Evolutionary conservation across 306 rosid genomes (phyloP).

Genomic region (Acacia melanoxylon): DNA sequence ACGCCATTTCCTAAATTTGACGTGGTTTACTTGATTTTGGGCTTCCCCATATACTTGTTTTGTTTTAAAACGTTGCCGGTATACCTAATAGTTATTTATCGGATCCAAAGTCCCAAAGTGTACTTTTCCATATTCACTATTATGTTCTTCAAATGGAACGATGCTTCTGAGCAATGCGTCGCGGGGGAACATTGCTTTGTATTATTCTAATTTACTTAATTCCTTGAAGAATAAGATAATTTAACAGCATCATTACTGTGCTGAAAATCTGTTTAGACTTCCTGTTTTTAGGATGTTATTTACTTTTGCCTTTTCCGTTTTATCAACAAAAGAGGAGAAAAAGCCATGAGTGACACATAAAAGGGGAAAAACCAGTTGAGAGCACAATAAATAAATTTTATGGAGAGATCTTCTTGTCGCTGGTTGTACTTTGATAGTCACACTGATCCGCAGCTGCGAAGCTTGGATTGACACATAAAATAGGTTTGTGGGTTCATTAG

Average conservation of each 20-base stretch:
- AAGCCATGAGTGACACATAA: not conserved
- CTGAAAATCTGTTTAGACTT: not conserved
- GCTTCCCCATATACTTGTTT: not conserved
- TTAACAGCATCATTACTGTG: not conserved
- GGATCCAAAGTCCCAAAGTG: not conserved
- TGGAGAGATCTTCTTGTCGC: not conserved
- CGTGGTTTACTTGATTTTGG: not conserved
- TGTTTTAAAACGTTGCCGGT: not conserved
- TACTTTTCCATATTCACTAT: not conserved
- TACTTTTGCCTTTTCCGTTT: not conserved
- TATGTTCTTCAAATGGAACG: not conserved
- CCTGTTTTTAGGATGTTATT: not conserved
- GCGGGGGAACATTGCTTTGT: not conserved
- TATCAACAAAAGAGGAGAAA: not conserved
- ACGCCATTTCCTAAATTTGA: not conserved
- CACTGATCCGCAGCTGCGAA: not conserved
- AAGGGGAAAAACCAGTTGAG: not conserved
- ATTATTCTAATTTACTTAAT: not conserved
- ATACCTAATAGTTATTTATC: not conserved
- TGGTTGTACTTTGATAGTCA: not conserved
- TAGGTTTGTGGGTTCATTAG: not conserved
- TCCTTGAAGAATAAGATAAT: not conserved
- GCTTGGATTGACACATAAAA: not conserved
- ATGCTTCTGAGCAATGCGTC: not conserved
- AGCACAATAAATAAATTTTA: constrained; percentile 13